These are phyloP conservation scores for Pseudofabraea citricarpa DNA, from an alignment of 2,329 filamentous ascomycete species.

Conservation along the genomic window DNA sequence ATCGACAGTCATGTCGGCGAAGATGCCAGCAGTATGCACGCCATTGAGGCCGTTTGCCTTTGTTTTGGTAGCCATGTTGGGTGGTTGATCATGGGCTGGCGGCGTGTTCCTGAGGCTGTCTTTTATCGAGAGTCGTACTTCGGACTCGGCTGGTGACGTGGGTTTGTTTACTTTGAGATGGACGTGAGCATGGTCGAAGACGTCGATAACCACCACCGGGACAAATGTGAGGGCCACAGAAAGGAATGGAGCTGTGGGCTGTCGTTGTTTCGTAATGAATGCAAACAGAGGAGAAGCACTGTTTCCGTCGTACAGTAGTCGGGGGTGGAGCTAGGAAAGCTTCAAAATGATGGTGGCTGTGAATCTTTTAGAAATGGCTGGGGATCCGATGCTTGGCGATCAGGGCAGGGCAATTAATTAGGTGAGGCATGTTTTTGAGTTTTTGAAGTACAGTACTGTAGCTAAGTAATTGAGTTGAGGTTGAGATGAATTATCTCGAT, in stretches of 20 bases:
- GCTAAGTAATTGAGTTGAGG: too few species aligned
- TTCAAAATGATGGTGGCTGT: slow-evolving; percentile 1
- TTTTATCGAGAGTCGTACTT: slow-evolving; percentile 11
- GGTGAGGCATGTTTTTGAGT: neutral
- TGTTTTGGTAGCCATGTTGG: slow-evolving; percentile 45
- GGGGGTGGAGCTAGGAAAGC: neutral
- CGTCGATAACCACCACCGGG: neutral
- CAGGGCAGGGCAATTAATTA: neutral
- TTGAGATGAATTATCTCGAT: too few species aligned
- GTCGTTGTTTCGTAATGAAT: neutral
- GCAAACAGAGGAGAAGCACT: neutral
- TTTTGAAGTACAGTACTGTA: neutral
- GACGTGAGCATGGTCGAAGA: slow-evolving; percentile 16
- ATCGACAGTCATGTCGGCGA: slow-evolving; percentile 88
- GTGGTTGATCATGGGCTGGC: slow-evolving; percentile 2
- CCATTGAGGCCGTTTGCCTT: slow-evolving; percentile 53
- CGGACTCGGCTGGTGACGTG: slow-evolving; percentile 3
- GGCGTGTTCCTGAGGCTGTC: slow-evolving; percentile 3
- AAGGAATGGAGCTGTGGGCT: neutral
- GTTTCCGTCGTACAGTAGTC: neutral
- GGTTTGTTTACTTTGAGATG: slow-evolving; percentile 13
- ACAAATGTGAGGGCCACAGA: neutral
- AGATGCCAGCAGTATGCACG: slow-evolving; percentile 87
- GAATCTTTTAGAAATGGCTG: slow-evolving; percentile 1
- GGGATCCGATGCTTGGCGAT: neutral